Evolutionary conservation across 192 early-diverging fungal species (phyloP).

Genomic region (Coemansia sp.): DNA sequence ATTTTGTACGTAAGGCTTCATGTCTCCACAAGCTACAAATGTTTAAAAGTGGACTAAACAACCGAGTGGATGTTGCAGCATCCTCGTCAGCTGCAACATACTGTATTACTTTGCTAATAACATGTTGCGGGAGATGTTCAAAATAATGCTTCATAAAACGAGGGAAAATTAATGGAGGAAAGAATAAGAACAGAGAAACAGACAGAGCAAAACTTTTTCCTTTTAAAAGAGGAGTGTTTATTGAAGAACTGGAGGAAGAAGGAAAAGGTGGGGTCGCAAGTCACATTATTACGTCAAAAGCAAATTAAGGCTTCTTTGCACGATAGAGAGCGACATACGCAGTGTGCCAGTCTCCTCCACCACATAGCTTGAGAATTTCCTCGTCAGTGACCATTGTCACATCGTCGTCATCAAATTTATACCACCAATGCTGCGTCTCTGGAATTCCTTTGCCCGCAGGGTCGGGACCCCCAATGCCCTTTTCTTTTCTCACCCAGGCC

Average conservation of each 20-base stretch:
- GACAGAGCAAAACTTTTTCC: too few relatives aligned
- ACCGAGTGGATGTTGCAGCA: not conserved
- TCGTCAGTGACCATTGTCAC: slow-evolving; percentile 80
- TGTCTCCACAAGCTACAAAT: slow-evolving; percentile 1
- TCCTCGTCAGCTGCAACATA: not conserved
- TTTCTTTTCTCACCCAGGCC: slow-evolving; percentile 84
- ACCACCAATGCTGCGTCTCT: slow-evolving; percentile 66
- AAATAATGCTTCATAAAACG: not conserved
- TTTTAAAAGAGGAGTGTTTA: not conserved
- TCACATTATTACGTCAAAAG: not conserved
- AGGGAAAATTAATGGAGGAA: not conserved
- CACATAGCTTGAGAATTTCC: slow-evolving; percentile 87
- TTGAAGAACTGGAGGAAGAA: not conserved
- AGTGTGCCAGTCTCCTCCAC: slow-evolving; percentile 82
- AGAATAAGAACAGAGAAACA: not conserved
- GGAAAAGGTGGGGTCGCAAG: not conserved
- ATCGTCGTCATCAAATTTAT: slow-evolving; percentile 95
- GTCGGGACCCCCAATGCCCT: slow-evolving; percentile 47
- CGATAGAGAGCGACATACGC: slow-evolving; percentile 90
- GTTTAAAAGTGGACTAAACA: not conserved
- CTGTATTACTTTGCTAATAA: not conserved
- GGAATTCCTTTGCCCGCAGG: slow-evolving; percentile 35
- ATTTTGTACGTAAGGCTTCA: not conserved
- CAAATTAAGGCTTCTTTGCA: slow-evolving; percentile 61
- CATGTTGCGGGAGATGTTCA: not conserved